These are phyloP conservation scores for Tuber calosporum DNA, from an alignment of 495 filamentous ascomycete species.

Conservation along the genomic window DNA sequence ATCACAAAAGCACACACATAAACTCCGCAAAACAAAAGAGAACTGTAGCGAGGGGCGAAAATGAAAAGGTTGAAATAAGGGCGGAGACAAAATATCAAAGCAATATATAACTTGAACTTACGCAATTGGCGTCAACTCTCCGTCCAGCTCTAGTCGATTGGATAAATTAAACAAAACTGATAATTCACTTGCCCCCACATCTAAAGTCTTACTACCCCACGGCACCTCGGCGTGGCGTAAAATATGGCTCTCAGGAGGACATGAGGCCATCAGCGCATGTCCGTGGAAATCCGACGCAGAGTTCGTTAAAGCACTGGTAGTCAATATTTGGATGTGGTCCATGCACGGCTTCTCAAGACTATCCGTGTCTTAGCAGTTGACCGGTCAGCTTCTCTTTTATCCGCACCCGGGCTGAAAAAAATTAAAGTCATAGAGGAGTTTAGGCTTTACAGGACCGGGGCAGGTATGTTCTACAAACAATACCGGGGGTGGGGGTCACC, in stretches of 20 bases:
- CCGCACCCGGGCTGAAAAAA: neutral
- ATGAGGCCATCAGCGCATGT: conserved; percentile 84
- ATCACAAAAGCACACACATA: conserved; percentile 9
- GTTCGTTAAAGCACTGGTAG: conserved; percentile 43
- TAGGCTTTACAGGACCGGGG: neutral
- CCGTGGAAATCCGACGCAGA: conserved; percentile 55
- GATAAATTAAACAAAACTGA: conserved; percentile 76
- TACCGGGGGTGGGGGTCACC: conserved; percentile 17
- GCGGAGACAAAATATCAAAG: neutral
- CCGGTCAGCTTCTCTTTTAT: conserved; percentile 24
- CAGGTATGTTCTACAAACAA: neutral
- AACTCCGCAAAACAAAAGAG: neutral
- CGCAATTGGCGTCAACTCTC: conserved; percentile 96
- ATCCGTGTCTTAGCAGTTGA: conserved; percentile 38
- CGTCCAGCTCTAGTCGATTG: conserved; percentile 72
- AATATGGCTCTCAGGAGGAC: conserved; percentile 58
- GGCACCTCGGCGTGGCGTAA: conserved; percentile 42
- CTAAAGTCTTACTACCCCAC: conserved; percentile 55
- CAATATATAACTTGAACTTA: conserved; percentile 20
- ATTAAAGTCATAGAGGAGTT: neutral
- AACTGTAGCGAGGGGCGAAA: neutral
- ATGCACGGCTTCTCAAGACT: conserved; percentile 94
- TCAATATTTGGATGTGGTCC: conserved; percentile 64
- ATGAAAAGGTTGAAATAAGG: neutral
- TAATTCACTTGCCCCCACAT: conserved; percentile 66